These are phyloP conservation scores for Ceratocystis cacaofunesta DNA, from an alignment of 2,329 filamentous ascomycete species.

Conservation along the genomic window DNA sequence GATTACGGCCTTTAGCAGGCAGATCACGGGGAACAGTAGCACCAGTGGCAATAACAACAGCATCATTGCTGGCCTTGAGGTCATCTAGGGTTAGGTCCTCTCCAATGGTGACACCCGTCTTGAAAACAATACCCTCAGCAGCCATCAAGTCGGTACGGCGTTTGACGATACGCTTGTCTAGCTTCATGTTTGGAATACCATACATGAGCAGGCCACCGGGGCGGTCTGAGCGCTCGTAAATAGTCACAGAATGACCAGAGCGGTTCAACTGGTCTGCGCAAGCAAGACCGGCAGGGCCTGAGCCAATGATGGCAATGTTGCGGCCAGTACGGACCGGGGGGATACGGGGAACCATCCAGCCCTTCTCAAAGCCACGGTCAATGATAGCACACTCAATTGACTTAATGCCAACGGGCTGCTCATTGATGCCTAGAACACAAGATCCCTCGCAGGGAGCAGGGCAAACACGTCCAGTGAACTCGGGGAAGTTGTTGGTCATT, in stretches of 20 bases:
- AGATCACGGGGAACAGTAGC: slow-evolving; percentile 87
- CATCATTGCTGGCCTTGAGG: slow-evolving; percentile 60
- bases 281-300: slow-evolving; percentile 80
- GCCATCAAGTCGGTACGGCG: slow-evolving; percentile 92
- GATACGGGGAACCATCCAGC: slow-evolving; percentile 82
- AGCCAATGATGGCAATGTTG: slow-evolving; percentile 77
- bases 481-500: slow-evolving; percentile 97
- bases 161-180: slow-evolving; percentile 94
- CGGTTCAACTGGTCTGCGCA: slow-evolving; percentile 88
- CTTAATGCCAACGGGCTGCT: slow-evolving; percentile 95
- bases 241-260: slow-evolving; percentile 72
- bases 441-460: slow-evolving; percentile 93
- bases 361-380: slow-evolving; percentile 92
- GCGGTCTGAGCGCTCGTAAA: slow-evolving; percentile 87
- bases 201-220: slow-evolving; percentile 92
- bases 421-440: slow-evolving; percentile 90
- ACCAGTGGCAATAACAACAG: slow-evolving; percentile 81
- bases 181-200: slow-evolving; percentile 98
- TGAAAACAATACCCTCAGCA: slow-evolving; percentile 70
- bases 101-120: slow-evolving; percentile 63
- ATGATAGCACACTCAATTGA: slow-evolving; percentile 97
- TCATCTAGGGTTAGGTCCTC: slow-evolving; percentile 58
- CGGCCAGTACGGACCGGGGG: slow-evolving; percentile 74
- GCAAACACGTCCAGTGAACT: slow-evolving; percentile 94
- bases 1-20: slow-evolving; percentile 73